These are phyloP conservation scores for Coemansia sp. DNA, from an alignment of 192 early-diverging fungal species.

Conservation along the genomic window DNA sequence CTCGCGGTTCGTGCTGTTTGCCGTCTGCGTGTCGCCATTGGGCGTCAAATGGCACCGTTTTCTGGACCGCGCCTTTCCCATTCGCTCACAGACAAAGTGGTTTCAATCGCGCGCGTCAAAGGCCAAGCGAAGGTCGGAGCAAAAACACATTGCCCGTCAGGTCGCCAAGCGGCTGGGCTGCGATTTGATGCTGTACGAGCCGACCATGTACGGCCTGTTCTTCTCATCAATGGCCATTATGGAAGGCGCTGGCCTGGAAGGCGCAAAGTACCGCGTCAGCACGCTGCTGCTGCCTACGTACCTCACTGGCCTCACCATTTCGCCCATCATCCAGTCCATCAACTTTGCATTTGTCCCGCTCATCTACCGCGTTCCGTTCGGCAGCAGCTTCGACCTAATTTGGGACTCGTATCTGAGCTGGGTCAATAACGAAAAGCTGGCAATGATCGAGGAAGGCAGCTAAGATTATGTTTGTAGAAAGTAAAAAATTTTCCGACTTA, in stretches of 20 bases:
- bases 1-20: constrained; percentile 42
- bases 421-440: constrained; percentile 56
- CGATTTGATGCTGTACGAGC: constrained; percentile 44
- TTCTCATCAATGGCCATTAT: constrained; percentile 48
- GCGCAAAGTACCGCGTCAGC: constrained; percentile 25
- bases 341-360: constrained; percentile 77
- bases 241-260: constrained; percentile 37
- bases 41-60: constrained; percentile 52
- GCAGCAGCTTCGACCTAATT: constrained; percentile 65
- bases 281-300: constrained; percentile 38
- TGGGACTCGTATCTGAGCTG: constrained; percentile 78
- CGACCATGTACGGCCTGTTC: constrained; percentile 39
- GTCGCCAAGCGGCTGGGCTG: constrained; percentile 42
- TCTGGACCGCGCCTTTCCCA: constrained; percentile 43
- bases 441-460: constrained; percentile 15
- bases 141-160: constrained; percentile 21
- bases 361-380: constrained; percentile 66
- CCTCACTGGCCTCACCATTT: constrained; percentile 52
- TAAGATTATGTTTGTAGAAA: not conserved
- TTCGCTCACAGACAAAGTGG: constrained; percentile 45
- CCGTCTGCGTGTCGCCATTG: constrained; percentile 41
- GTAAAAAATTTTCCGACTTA: too few relatives aligned
- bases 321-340: constrained; percentile 69
- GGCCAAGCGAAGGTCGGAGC: constrained; percentile 32
- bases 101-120: constrained; percentile 15